A percentile compares a stretch with the other conserved stretches of the same genome.
Conservation (phyloP, 2,329 filamentous ascomycete species). For the Shiraia sp. region DNA sequence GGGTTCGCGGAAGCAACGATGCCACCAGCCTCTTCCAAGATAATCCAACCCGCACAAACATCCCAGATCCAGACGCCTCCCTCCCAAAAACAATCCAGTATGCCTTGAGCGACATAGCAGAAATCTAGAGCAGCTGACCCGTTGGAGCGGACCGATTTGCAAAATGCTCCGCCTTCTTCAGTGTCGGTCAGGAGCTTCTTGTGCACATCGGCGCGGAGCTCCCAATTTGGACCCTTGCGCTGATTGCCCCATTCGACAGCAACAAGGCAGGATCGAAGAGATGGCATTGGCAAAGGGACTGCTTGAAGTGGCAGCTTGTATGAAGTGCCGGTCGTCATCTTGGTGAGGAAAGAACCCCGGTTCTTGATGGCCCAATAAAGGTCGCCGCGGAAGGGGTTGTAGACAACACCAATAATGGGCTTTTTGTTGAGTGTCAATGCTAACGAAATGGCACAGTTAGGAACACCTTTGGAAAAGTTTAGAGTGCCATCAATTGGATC, state of each 20-base stretch:
- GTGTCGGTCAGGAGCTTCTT: conserved; percentile 35
- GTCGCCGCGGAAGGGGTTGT: conserved; percentile 40
- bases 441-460: conserved; percentile 41
- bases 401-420: conserved; percentile 41
- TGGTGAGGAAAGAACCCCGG: conserved; percentile 36
- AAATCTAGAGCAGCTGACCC: conserved; percentile 45
- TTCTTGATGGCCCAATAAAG: conserved; percentile 42
- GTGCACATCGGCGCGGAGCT: conserved; percentile 33
- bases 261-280: conserved; percentile 38
- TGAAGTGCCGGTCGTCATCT: conserved; percentile 15
- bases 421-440: conserved; percentile 37
- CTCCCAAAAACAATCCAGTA: conserved; percentile 44
- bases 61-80: conserved; percentile 45
- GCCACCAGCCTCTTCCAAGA: conserved; percentile 44
- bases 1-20: conserved; percentile 43
- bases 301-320: conserved; percentile 37
- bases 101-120: conserved; percentile 44
- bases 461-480: conserved; percentile 46
- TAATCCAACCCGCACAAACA: conserved; percentile 43
- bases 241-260: conserved; percentile 45
- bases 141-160: conserved; percentile 37
- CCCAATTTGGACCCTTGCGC: conserved; percentile 43
- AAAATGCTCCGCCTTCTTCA: conserved; percentile 36
- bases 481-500: conserved; percentile 47
- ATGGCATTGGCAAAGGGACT: conserved; percentile 25